Conservation (phyloP, 805 yeast species). For the Zygotorulaspora chibaensis region DNA sequence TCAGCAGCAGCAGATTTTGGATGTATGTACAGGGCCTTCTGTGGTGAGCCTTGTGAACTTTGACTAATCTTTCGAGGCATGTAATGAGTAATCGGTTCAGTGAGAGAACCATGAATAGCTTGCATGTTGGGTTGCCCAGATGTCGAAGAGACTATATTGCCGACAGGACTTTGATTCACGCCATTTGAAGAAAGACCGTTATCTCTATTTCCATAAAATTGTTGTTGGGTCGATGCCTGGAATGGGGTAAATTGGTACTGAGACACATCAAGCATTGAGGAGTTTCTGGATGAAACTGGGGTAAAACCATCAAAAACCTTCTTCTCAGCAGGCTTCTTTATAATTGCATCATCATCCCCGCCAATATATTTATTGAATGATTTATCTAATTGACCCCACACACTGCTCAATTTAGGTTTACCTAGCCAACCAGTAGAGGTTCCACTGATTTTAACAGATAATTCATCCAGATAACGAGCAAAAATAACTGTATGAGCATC, state of each 20-base stretch:
- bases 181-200: background rate
- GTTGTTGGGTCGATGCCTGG: constrained; percentile 8
- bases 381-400: constrained; percentile 86
- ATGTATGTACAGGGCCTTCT: constrained; percentile 5
- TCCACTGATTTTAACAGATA: constrained; percentile 47
- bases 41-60: constrained; percentile 20
- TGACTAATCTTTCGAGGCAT: constrained; percentile 9
- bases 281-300: constrained; percentile 60
- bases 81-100: constrained; percentile 6
- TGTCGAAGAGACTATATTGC: background rate
- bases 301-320: constrained; percentile 70
- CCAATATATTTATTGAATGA: constrained; percentile 74
- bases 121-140: background rate
- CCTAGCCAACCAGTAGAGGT: constrained; percentile 72
- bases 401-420: constrained; percentile 68
- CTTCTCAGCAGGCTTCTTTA: constrained; percentile 36
- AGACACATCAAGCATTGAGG: constrained; percentile 39
- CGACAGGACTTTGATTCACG: constrained; percentile 7
- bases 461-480: constrained; percentile 34
- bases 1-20: constrained; percentile 1
- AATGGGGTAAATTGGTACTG: constrained; percentile 26
- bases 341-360: constrained; percentile 64
- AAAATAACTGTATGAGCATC: constrained; percentile 35
- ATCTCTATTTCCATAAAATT: constrained; percentile 9
- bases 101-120: constrained; percentile 1